Base-by-base conservation (phyloP, 805 yeast species). In the Candida multigemmis region DNA sequence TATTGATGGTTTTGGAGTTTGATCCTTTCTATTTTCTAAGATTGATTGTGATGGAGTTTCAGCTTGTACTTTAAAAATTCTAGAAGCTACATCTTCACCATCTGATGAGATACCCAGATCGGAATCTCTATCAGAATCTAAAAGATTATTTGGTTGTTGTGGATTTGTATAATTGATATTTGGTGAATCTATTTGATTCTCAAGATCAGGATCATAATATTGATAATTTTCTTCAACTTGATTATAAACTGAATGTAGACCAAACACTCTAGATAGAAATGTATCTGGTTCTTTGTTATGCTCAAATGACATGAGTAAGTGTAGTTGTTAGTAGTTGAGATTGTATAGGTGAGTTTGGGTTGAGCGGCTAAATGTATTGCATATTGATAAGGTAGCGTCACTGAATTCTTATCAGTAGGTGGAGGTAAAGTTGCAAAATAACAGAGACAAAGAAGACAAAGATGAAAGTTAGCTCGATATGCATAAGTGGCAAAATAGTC, bases 181-280 rank as follows among this genome's bases (percentile, higher is more conserved):
- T 7, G 18, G 39, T 11, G 36, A 36, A 19, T 26, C 27, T 23
- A 27, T 26, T 7, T 25, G 31, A 29, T 35, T 35, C 28, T 44
- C 55, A 22, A 41, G 35, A 20, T 56, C 62, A 16, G 56, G 53
- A 33, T 57, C 64, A 27, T 57, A 56, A 43, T 48, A 59, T 24
- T 50, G 60, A 37, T 53, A 54, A 32, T 53, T 56, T 16, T 60
- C 64, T 14, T 55, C 48, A 10, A 56, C 39, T 33, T 56, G 64
- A 35, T 54, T 60, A 38, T 62, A 62, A 7, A 61, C 50, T 6
- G 68, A 60, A 30, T 60, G 58, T 20, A 62, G 50, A 4, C 81
- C 83, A 49, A 76, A 74, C 13, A 76, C 78, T 22, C 82, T 57
- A 7, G 79, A 73, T 33, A 76, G 56, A 41, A 76, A 76, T 5